Percentiles rank a stretch among this genome's conserved stretches.
Evolutionary conservation across 2,329 filamentous ascomycete genomes (phyloP).

Genomic region (Fusarium sp.): DNA sequence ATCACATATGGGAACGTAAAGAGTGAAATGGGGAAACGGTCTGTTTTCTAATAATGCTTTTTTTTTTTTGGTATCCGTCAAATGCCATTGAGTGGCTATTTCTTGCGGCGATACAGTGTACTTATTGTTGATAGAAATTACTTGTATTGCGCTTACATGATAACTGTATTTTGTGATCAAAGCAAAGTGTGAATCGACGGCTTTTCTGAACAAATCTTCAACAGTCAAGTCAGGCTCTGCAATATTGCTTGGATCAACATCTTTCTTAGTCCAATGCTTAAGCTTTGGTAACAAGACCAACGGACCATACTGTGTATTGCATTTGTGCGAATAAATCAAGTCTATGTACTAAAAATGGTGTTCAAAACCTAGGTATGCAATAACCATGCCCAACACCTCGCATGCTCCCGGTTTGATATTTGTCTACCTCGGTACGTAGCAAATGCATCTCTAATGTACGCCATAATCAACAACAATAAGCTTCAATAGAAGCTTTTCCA

Average conservation of each 20-base stretch:
- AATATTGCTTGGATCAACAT: neutral
- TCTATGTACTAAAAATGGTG: neutral
- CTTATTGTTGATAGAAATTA: slow-evolving; percentile 10
- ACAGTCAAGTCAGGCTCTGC: neutral
- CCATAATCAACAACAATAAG: slow-evolving; percentile 1
- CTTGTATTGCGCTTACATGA: neutral
- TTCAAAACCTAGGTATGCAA: neutral
- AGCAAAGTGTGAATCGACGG: neutral
- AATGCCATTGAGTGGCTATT: slow-evolving; percentile 4
- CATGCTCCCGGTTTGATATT: neutral
- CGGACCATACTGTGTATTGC: neutral
- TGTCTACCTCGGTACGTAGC: neutral
- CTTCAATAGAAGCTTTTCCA: slow-evolving; percentile 15
- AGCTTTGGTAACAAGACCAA: neutral
- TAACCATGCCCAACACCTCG: neutral
- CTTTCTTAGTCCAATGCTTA: neutral
- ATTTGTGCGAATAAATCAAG: neutral
- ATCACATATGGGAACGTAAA: slow-evolving; percentile 28
- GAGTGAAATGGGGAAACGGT: slow-evolving; percentile 10
- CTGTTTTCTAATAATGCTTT: neutral
- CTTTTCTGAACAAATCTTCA: neutral
- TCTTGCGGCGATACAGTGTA: slow-evolving; percentile 16
- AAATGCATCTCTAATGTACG: neutral
- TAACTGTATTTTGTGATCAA: neutral
- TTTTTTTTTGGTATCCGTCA: neutral